A percentile compares a stretch with the other conserved stretches of the same genome.
These are phyloP conservation scores for Mucor plumbeus DNA, from an alignment of 371 early-diverging fungal species.

Conservation along the genomic window DNA sequence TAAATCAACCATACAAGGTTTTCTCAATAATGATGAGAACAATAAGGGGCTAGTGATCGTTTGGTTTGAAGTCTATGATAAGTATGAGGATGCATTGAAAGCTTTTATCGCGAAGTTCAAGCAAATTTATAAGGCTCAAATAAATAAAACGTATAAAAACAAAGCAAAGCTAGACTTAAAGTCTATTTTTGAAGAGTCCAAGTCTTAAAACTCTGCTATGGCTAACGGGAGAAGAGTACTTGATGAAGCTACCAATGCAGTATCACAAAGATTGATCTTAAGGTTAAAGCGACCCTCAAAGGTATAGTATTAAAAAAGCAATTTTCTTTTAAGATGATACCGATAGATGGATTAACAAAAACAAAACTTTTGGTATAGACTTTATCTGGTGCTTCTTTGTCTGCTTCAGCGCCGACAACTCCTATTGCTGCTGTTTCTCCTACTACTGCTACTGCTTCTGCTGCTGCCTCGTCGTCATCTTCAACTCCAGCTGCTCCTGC, in stretches of 20 bases:
- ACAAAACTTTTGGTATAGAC: no score
- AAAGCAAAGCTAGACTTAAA: slow-evolving; percentile 20
- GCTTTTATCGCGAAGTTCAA: slow-evolving; percentile 22
- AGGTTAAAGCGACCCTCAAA: no score
- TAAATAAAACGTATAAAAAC: slow-evolving; percentile 20
- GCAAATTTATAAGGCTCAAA: slow-evolving; percentile 20
- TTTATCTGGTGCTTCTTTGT: no score
- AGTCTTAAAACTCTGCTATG: slow-evolving; percentile 20
- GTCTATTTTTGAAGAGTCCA: slow-evolving; percentile 21
- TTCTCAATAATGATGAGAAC: slow-evolving; percentile 20
- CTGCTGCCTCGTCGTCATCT: no score
- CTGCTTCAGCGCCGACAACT: no score
- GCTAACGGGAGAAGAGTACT: slow-evolving; percentile 19
- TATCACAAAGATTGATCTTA: no score
- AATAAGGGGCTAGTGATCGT: slow-evolving; percentile 18
- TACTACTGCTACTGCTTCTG: no score
- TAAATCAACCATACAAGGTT: slow-evolving; percentile 13
- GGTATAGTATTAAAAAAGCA: no score
- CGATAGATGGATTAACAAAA: no score
- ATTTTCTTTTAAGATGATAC: no score
- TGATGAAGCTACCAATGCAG: slow-evolving; percentile 16
- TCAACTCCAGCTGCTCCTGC: no score
- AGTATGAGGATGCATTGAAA: slow-evolving; percentile 24
- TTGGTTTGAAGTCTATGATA: slow-evolving; percentile 20
- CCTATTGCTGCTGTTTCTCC: no score